Conservation (phyloP, 2,329 filamentous ascomycete species). For the Torrubiella hemipterigena region DNA sequence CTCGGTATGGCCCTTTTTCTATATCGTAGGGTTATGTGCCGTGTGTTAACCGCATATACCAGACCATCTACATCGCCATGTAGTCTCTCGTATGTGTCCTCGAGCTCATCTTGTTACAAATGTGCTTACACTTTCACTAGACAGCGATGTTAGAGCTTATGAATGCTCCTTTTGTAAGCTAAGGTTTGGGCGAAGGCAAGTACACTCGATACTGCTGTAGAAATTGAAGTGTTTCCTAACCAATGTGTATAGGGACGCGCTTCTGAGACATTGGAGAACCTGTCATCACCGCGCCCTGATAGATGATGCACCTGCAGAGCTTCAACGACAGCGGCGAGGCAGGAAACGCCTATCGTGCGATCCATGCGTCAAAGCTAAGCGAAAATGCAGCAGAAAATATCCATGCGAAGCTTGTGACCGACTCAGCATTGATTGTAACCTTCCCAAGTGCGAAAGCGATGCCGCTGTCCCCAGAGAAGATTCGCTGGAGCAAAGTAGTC, state of each 20-base stretch:
- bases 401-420: background rate
- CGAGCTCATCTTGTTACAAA: background rate
- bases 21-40: no score
- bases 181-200: background rate
- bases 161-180: background rate
- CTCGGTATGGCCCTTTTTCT: no score
- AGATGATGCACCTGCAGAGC: background rate
- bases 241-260: background rate
- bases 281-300: background rate
- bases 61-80: background rate
- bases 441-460: no score
- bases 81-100: background rate
- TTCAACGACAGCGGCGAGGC: background rate
- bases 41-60: no score
- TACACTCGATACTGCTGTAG: background rate
- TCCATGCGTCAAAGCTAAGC: background rate
- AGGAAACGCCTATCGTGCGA: background rate
- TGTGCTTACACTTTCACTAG: background rate
- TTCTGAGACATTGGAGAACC: background rate
- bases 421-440: background rate
- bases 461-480: no score
- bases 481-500: background rate
- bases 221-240: background rate
- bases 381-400: background rate
- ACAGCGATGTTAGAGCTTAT: background rate